A percentile compares a stretch with the other conserved stretches of the same genome.
Evolutionary conservation across 805 yeast genomes (phyloP).

Genomic region (Geotrichum ghanense): DNA sequence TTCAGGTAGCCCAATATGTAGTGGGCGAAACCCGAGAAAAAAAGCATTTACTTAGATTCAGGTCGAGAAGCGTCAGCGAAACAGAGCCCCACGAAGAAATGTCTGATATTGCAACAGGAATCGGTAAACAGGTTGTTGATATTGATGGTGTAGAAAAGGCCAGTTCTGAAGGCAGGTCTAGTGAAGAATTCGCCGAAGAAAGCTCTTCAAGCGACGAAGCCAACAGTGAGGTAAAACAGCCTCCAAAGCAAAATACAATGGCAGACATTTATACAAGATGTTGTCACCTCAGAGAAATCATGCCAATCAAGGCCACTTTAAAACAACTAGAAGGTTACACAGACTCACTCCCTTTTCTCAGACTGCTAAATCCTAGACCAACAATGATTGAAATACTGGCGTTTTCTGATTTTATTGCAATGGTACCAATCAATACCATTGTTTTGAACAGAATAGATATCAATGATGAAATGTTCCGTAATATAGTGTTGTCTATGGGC

Average conservation of each 20-base stretch:
- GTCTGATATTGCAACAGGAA: conserved; percentile 12
- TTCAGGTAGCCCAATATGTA: not conserved
- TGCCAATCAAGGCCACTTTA: conserved; percentile 84
- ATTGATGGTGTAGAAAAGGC: no score
- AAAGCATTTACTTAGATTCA: not conserved
- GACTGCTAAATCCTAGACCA: conserved; percentile 78
- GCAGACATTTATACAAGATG: conserved; percentile 83
- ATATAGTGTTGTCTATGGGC: conserved; percentile 55
- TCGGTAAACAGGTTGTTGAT: conserved; percentile 12
- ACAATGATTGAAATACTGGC: conserved; percentile 80
- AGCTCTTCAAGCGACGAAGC: conserved; percentile 1
- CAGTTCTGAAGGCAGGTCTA: not conserved
- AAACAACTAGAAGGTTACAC: conserved; percentile 70
- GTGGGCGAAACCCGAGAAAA: not conserved
- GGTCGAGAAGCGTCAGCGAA: not conserved
- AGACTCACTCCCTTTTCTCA: conserved; percentile 61
- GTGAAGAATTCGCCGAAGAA: not conserved
- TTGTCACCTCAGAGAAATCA: conserved; percentile 81
- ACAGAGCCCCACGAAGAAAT: no score
- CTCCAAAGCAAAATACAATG: conserved; percentile 29
- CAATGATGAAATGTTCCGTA: conserved; percentile 64
- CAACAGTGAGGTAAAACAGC: conserved; percentile 24
- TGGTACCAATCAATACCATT: conserved; percentile 70
- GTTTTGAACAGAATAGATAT: conserved; percentile 70
- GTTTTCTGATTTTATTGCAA: conserved; percentile 76